Evolutionary conservation across 805 yeast species (phyloP).

Genomic region (Lipomyces mesembrius): DNA sequence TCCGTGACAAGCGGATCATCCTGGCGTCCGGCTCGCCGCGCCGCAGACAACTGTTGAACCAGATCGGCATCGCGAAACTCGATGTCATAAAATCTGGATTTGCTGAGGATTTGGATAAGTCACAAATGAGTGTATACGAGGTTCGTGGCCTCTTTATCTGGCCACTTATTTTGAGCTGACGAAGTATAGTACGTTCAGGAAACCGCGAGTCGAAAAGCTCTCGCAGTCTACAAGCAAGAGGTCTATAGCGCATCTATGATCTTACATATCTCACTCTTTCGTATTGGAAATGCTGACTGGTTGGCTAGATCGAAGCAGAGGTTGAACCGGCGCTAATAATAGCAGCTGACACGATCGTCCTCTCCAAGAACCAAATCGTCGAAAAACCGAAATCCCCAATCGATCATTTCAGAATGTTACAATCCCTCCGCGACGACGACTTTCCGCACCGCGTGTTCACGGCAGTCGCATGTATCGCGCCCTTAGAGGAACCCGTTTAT

Average conservation of each 20-base stretch:
- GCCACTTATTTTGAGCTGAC: not conserved
- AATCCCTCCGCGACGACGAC: constrained; percentile 52
- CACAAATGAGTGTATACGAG: constrained; percentile 52
- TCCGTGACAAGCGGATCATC: constrained; percentile 49
- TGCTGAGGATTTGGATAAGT: constrained; percentile 74
- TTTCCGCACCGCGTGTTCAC: constrained; percentile 58
- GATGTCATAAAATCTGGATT: constrained; percentile 66
- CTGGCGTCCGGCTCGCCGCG: constrained; percentile 88
- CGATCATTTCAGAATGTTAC: constrained; percentile 57
- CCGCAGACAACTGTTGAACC: constrained; percentile 68
- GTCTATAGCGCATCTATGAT: constrained; percentile 24
- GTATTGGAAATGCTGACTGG: not conserved
- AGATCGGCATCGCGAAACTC: constrained; percentile 48
- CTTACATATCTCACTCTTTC: constrained; percentile 1
- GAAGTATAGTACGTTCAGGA: constrained; percentile 60
- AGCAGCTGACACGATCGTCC: constrained; percentile 82
- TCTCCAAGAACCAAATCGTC: constrained; percentile 60
- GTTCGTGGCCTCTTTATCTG: constrained; percentile 40
- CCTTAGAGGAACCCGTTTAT: constrained; percentile 48
- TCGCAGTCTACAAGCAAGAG: constrained; percentile 59
- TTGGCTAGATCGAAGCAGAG: constrained; percentile 43
- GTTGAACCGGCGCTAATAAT: constrained; percentile 45
- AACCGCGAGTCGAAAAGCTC: constrained; percentile 72
- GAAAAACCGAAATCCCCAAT: constrained; percentile 77
- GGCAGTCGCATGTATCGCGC: constrained; percentile 57